A percentile compares a stretch with the other conserved stretches of the same genome.
These are phyloP conservation scores for Suhomyces wounanorum DNA, from an alignment of 1,139 yeast species.

Conservation along the genomic window DNA sequence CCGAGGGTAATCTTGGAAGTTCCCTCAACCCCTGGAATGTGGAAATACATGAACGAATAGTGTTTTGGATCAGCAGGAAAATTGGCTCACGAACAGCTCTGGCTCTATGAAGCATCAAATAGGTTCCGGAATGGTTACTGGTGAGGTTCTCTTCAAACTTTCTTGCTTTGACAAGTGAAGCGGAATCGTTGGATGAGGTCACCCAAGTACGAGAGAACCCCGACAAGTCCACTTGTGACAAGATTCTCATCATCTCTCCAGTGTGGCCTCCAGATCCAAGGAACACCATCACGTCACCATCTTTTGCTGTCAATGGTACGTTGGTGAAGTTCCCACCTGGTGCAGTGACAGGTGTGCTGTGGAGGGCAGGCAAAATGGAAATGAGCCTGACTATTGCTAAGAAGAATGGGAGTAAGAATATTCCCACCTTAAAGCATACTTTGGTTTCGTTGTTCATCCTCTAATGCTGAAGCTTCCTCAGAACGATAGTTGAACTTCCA, in stretches of 20 bases:
- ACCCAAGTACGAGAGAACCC: slow-evolving; percentile 45
- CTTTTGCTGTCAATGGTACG: slow-evolving; percentile 18
- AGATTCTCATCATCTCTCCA: slow-evolving; percentile 83
- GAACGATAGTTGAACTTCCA: not conserved
- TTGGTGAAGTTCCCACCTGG: slow-evolving; percentile 5
- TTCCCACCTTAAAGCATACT: slow-evolving; percentile 24
- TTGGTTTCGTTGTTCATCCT: slow-evolving; percentile 31
- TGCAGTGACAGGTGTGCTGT: slow-evolving; percentile 7
- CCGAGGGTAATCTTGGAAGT: slow-evolving; percentile 41
- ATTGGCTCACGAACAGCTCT: slow-evolving; percentile 72
- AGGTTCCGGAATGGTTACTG: slow-evolving; percentile 24
- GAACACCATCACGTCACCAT: slow-evolving; percentile 50
- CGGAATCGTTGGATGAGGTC: slow-evolving; percentile 56
- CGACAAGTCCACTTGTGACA: slow-evolving; percentile 37
- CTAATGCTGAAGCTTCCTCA: not conserved
- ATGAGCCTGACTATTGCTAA: slow-evolving; percentile 29
- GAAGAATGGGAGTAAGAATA: slow-evolving; percentile 29
- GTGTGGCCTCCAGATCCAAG: slow-evolving; percentile 93
- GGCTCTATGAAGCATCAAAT: slow-evolving; percentile 63
- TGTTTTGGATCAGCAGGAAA: slow-evolving; percentile 53
- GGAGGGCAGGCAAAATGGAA: slow-evolving; percentile 30
- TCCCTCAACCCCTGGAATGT: slow-evolving; percentile 25
- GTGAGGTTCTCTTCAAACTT: slow-evolving; percentile 36
- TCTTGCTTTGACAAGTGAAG: slow-evolving; percentile 56
- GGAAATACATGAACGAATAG: slow-evolving; percentile 42